These are phyloP conservation scores for Saturnispora quitensis DNA, from an alignment of 805 yeast genomes.

Conservation along the genomic window DNA sequence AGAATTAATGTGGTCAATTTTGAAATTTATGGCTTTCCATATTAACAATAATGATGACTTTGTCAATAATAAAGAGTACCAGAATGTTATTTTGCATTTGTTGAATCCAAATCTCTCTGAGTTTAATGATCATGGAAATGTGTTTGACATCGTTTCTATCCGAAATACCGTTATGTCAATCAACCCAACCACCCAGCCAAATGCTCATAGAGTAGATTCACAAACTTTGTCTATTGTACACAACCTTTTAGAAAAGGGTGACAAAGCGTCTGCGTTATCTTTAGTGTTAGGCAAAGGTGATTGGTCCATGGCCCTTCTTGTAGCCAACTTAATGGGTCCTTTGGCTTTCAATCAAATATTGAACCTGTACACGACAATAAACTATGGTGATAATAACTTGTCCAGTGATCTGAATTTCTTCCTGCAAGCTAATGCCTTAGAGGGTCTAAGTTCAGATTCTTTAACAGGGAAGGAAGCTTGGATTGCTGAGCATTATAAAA, in stretches of 20 bases:
- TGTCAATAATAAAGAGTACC: conserved; percentile 20
- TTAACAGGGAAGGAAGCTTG: conserved; percentile 21
- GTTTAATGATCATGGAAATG: conserved; percentile 3
- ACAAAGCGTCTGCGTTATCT: conserved; percentile 55
- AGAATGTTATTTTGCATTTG: conserved; percentile 27
- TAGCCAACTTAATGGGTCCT: conserved; percentile 58
- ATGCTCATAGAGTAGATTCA: conserved; percentile 20
- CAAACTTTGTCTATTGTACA: conserved; percentile 24
- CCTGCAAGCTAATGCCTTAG: conserved; percentile 17
- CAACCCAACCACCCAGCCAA: conserved; percentile 14
- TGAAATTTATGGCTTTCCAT: conserved; percentile 19
- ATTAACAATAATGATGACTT: conserved; percentile 23
- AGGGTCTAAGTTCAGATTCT: conserved; percentile 14
- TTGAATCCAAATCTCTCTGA: conserved; percentile 34
- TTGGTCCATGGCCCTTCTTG: conserved; percentile 68
- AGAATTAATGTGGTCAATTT: conserved; percentile 23
- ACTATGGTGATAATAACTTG: conserved; percentile 17
- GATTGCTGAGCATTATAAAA: conserved; percentile 23
- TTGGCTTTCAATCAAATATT: conserved; percentile 40
- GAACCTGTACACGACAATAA: conserved; percentile 23
- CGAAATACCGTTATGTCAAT: conserved; percentile 10
- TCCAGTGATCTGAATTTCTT: conserved; percentile 25
- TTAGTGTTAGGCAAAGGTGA: conserved; percentile 54
- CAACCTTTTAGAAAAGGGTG: conserved; percentile 47
- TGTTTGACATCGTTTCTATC: conserved; percentile 16